Evolutionary conservation across 2,329 filamentous ascomycete species (phyloP), one percentile per base, ranked within the genome.

Genomic region (Alternaria solani): DNA sequence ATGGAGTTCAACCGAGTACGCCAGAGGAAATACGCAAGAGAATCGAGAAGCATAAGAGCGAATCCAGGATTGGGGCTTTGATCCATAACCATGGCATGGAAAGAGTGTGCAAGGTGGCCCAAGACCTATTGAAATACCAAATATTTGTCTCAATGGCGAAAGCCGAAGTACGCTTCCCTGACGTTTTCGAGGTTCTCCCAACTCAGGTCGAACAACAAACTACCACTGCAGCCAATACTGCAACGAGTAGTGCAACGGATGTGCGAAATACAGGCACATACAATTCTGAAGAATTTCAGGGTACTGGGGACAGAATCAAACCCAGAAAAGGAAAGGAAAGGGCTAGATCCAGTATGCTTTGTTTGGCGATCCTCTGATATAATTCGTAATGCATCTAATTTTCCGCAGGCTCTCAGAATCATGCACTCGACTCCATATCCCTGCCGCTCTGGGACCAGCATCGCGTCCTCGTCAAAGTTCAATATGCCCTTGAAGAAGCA

Each of bases 391-490:
- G 1, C 20, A n/a, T 20, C 7, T 18, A 8, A 57, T 6, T 7
- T 12, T 4, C 28, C 28, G 12, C 30, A 44, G 2, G 9, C 8
- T 7, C n/a, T 4, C 23, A 18, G 14, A 18, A 41, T 12, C 11
- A 23, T 4, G 9, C 23, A n/a, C 26, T 51, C 18, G 55, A 52
- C 16, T 32, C 25, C 26, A 20, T 46, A 32, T 30, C 5, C 23
- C 0, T 57, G 12, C 55, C 55, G 14, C 42, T 57, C 18, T 52
- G 47, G 39, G 41, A 57, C 2, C 55, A 57, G 23, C 55, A 57
- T 7, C 32, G 55, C 7, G n/a, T 53, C 14, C 41, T 57, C 18
- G 25, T 32, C n/a, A 23, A 8, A 9, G 8, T 57, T 3, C 55
- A 57, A 41, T 18, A 44, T 18, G 23, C 25, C 2, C 55, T 57